phyloP scores from a whole-genome alignment of 495 filamentous ascomycete genomes.

The Chaetomium fimeti region DNA sequence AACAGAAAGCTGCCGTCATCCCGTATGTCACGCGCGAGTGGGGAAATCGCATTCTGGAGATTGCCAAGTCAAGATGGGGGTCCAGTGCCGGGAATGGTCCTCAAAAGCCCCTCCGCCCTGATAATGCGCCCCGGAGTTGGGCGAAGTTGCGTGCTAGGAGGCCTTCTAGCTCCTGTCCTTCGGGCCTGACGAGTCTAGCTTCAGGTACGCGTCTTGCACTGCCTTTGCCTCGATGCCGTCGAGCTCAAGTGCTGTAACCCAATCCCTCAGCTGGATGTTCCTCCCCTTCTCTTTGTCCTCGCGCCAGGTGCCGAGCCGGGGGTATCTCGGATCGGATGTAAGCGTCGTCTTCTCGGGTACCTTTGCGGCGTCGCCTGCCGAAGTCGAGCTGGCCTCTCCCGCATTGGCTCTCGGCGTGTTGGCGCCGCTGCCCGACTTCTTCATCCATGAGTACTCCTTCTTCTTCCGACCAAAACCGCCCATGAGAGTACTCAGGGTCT shows the following conservation, averaged over 20 bases:
- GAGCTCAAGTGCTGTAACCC: slow-evolving; percentile 61
- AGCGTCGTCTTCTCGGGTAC: slow-evolving; percentile 32
- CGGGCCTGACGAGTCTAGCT: slow-evolving; percentile 43
- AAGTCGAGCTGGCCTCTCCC: slow-evolving; percentile 33
- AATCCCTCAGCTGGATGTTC: slow-evolving; percentile 69
- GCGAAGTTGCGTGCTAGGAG: not conserved
- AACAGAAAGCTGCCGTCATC: not conserved
- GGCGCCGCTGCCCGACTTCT: slow-evolving; percentile 45
- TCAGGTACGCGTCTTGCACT: slow-evolving; percentile 54
- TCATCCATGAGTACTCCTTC: slow-evolving; percentile 61
- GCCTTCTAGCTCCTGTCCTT: slow-evolving; percentile 5
- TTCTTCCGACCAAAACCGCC: slow-evolving; percentile 54
- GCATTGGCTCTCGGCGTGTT: slow-evolving; percentile 44
- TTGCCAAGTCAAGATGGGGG: not conserved
- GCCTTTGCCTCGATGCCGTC: slow-evolving; percentile 57
- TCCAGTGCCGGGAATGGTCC: not conserved
- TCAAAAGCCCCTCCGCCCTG: not conserved
- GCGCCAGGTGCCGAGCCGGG: slow-evolving; percentile 57
- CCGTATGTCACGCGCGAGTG: not conserved
- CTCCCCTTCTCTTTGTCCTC: slow-evolving; percentile 61
- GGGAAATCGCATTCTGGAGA: not conserved
- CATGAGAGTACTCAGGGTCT: slow-evolving; percentile 54
- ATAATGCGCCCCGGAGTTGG: not conserved
- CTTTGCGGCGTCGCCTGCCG: slow-evolving; percentile 2
- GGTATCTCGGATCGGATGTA: slow-evolving; percentile 41